A percentile compares a stretch with the other conserved stretches of the same genome.
phyloP scores from a whole-genome alignment of 768 basidiomycete species.

The Collybiopsis confluens region DNA sequence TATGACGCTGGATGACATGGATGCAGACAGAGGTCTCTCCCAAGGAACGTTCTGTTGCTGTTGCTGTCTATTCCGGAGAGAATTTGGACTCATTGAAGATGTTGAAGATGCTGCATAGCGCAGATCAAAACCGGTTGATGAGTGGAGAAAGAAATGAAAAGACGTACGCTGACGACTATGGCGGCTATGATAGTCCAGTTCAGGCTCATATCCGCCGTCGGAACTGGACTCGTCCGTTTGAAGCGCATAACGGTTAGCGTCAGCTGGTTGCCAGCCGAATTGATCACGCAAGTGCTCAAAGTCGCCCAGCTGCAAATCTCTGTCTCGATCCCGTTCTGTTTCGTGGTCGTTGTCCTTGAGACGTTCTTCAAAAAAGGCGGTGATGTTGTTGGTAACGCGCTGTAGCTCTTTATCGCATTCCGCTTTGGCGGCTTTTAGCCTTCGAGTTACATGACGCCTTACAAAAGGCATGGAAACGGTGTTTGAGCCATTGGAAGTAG shows the following conservation, averaged over 20 bases:
- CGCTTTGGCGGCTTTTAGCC: conserved; percentile 90
- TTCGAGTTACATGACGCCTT: conserved; percentile 86
- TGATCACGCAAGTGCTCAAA: conserved; percentile 55
- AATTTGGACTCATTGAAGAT: conserved; percentile 62
- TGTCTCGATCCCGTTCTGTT: conserved; percentile 56
- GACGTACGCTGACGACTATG: conserved; percentile 77
- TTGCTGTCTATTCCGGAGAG: conserved; percentile 48
- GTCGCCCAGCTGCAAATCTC: conserved; percentile 56
- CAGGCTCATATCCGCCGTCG: conserved; percentile 81
- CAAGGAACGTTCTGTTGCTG: conserved; percentile 63
- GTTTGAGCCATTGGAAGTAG: conserved; percentile 53
- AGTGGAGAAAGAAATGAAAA: conserved; percentile 38
- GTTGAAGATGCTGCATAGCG: conserved; percentile 58
- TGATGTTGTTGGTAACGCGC: conserved; percentile 91
- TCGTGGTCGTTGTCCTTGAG: conserved; percentile 76
- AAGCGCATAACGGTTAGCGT: conserved; percentile 45
- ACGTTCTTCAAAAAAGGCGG: conserved; percentile 89
- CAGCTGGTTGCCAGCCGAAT: conserved; percentile 54
- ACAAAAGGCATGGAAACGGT: conserved; percentile 92
- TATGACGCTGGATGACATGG: conserved; percentile 51
- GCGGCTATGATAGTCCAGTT: conserved; percentile 55
- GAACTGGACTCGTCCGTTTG: conserved; percentile 72
- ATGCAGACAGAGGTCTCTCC: conserved; percentile 56
- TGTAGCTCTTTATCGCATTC: conserved; percentile 96
- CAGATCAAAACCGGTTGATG: conserved; percentile 45